A percentile compares a stretch with the other conserved stretches of the same genome.
Conservation (phyloP, 805 yeast genomes). For the Starmerella vaccinii region DNA sequence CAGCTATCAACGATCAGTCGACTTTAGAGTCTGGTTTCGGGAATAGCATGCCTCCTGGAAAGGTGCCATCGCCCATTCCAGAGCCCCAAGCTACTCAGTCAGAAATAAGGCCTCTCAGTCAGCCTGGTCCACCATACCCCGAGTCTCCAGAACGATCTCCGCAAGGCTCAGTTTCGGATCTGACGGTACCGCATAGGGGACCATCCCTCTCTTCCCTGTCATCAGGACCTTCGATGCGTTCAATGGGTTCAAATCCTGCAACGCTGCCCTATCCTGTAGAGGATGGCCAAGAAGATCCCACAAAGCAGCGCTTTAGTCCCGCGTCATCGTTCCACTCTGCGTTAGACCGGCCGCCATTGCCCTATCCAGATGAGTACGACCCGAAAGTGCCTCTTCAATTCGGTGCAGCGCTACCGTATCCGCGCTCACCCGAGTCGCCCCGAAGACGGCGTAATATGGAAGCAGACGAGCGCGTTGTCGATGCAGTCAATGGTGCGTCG, state of each 20-base stretch:
- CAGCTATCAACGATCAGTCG: slow-evolving; percentile 15
- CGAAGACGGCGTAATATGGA: not conserved
- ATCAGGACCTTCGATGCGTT: slow-evolving; percentile 1
- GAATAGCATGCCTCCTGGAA: not conserved
- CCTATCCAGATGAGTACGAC: slow-evolving; percentile 1
- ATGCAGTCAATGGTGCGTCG: not conserved
- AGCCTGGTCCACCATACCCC: slow-evolving; percentile 12
- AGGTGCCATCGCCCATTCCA: slow-evolving; percentile 3
- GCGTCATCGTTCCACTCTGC: not conserved
- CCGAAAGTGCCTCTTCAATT: not conserved
- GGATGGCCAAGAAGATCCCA: not conserved
- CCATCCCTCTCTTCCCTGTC: not conserved
- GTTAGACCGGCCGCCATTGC: not conserved
- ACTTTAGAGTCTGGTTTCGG: not conserved
- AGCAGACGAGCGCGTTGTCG: not conserved
- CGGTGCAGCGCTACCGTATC: slow-evolving; percentile 1
- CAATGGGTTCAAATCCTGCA: not conserved
- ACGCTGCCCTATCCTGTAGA: slow-evolving; percentile 2
- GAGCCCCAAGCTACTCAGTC: not conserved
- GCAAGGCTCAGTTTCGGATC: not conserved
- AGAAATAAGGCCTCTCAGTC: not conserved
- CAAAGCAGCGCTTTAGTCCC: not conserved
- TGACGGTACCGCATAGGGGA: not conserved
- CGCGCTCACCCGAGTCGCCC: slow-evolving; percentile 4
- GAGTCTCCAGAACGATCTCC: slow-evolving; percentile 10